Conservation (phyloP, 768 basidiomycete species). For the Mycena galericulata region DNA sequence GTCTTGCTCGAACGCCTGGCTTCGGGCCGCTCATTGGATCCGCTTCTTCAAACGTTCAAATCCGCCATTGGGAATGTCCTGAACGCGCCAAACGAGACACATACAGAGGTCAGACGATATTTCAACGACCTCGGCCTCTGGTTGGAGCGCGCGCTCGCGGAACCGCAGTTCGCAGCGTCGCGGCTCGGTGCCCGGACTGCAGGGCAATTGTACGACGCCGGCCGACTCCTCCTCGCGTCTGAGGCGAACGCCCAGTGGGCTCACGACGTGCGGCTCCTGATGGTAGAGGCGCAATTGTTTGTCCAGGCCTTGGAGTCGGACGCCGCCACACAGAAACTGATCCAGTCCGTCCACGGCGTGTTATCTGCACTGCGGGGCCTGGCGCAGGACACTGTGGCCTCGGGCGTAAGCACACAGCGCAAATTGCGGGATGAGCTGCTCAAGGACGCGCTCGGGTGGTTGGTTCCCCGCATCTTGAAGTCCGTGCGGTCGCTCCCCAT, state of each 20-base stretch:
- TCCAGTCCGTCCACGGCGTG: conserved; percentile 33
- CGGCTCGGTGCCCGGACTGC: conserved; percentile 35
- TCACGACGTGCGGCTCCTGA: conserved; percentile 28
- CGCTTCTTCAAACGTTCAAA: conserved; percentile 41
- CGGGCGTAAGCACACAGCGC: conserved; percentile 24
- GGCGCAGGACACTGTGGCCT: conserved; percentile 24
- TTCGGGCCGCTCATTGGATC: conserved; percentile 47
- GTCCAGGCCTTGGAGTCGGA: conserved; percentile 37
- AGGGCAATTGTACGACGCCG: conserved; percentile 41
- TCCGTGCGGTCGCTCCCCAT: conserved; percentile 47
- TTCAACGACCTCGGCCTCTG: conserved; percentile 36
- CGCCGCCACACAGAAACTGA: conserved; percentile 34
- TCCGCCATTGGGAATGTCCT: conserved; percentile 26
- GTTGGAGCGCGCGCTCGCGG: conserved; percentile 38
- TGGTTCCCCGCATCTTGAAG: conserved; percentile 46
- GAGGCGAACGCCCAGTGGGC: conserved; percentile 35
- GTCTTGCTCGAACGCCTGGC: conserved; percentile 49
- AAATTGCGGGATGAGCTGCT: conserved; percentile 34
- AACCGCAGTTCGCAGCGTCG: conserved; percentile 41
- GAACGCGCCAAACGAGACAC: conserved; percentile 22
- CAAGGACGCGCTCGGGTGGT: conserved; percentile 49
- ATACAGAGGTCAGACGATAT: conserved; percentile 36
- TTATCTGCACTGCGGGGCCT: conserved; percentile 28
- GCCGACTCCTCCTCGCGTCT: conserved; percentile 35
- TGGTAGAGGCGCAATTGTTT: conserved; percentile 35